These are phyloP conservation scores for Stromatinia cepivora DNA, from an alignment of 2,329 filamentous ascomycete genomes.

Conservation along the genomic window DNA sequence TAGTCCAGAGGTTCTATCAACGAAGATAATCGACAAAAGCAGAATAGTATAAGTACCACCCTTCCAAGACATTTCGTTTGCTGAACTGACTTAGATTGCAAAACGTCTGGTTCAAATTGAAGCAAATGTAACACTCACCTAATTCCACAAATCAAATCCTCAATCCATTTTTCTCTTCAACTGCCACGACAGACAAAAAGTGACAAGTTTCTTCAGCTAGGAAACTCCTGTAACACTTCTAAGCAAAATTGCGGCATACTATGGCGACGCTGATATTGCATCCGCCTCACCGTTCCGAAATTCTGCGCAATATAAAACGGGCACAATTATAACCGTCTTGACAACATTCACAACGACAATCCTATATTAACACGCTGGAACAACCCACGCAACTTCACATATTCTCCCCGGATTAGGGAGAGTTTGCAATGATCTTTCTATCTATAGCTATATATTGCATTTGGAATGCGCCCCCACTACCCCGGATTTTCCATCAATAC, in stretches of 20 bases:
- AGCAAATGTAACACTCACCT: too few species aligned
- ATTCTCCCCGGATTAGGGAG: neutral
- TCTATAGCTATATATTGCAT: neutral
- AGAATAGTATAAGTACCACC: too few species aligned
- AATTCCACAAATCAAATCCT: too few species aligned
- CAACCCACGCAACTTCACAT: neutral
- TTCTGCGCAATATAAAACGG: constrained; percentile 4
- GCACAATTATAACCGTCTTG: constrained; percentile 10
- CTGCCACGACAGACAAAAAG: too few species aligned
- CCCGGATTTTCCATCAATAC: constrained; percentile 7
- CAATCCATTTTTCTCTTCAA: too few species aligned
- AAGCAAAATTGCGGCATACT: neutral
- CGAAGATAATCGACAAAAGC: too few species aligned
- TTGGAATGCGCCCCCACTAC: neutral
- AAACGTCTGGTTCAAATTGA: too few species aligned
- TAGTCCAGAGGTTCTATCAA: too few species aligned
- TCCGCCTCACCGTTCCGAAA: constrained; percentile 16
- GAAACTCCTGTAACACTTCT: too few species aligned
- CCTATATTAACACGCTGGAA: neutral
- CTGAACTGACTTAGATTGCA: too few species aligned
- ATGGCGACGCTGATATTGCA: neutral
- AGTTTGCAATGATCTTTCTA: neutral
- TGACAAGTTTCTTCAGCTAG: rapidly evolving
- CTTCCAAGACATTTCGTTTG: too few species aligned
- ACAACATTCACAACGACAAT: neutral